Conservation (phyloP, 2,329 filamentous ascomycete genomes). For the Furcasterigmium sp. region DNA sequence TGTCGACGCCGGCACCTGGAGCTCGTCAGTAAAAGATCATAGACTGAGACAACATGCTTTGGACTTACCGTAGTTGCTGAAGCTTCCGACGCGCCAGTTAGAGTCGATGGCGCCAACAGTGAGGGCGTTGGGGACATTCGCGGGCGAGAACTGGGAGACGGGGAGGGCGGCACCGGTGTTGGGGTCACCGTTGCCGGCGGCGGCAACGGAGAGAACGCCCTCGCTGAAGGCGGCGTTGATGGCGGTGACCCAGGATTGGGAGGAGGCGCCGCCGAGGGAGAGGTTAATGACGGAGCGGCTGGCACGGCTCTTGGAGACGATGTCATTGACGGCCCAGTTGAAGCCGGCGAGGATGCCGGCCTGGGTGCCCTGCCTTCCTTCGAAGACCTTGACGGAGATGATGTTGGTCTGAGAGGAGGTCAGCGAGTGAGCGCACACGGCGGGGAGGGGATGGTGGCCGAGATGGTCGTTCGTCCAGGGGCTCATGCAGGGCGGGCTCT, state of each 20-base stretch:
- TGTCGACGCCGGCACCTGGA: slow-evolving; percentile 27
- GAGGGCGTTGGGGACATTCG: slow-evolving; percentile 39
- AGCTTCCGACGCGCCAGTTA: slow-evolving; percentile 30
- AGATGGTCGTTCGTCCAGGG: neutral
- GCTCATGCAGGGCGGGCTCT: neutral
- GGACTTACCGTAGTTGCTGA: slow-evolving; percentile 42
- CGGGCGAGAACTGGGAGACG: slow-evolving; percentile 35
- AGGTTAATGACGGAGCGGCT: slow-evolving; percentile 46
- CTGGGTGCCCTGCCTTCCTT: slow-evolving; percentile 19
- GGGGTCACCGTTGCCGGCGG: slow-evolving; percentile 48
- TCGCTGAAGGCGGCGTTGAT: slow-evolving; percentile 36
- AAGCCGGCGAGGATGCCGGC: slow-evolving; percentile 25
- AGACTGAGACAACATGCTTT: neutral
- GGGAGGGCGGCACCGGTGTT: slow-evolving; percentile 5
- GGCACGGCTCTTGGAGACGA: slow-evolving; percentile 31
- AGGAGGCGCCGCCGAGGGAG: slow-evolving; percentile 36
- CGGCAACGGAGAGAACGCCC: slow-evolving; percentile 48
- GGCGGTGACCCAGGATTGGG: slow-evolving; percentile 41
- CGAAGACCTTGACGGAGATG: slow-evolving; percentile 41
- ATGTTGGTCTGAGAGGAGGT: slow-evolving; percentile 23
- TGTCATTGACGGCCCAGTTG: slow-evolving; percentile 39
- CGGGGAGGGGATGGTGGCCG: too few species aligned
- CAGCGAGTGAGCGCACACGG: too few species aligned
- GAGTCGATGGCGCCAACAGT: slow-evolving; percentile 47
- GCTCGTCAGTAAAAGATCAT: neutral